A percentile compares a stretch with the other conserved stretches of the same genome.
phyloP scores from a whole-genome alignment of 2,329 filamentous ascomycete genomes.

The Microcyclosporella mali region DNA sequence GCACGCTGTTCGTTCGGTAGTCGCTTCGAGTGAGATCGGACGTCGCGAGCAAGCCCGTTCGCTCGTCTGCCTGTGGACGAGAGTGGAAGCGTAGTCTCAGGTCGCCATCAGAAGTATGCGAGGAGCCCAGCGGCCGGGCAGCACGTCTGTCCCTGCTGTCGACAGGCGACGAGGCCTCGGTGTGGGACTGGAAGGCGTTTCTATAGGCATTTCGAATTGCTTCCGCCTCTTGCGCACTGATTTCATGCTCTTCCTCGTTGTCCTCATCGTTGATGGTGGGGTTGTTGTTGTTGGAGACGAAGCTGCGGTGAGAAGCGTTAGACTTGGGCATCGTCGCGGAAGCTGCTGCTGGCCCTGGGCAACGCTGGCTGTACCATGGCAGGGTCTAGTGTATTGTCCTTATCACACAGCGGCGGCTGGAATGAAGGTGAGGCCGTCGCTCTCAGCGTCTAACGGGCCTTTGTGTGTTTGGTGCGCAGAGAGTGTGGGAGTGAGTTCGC shows the following conservation, averaged over 20 bases:
- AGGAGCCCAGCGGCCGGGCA: slow-evolving; percentile 2
- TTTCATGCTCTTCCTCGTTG: slow-evolving; percentile 28
- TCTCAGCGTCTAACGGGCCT: too few species aligned
- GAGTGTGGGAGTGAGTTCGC: too few species aligned
- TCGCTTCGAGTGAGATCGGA: slow-evolving; percentile 25
- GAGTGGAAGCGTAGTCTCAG: slow-evolving; percentile 27
- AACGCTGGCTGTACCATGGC: slow-evolving; percentile 1
- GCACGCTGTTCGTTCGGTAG: slow-evolving; percentile 21
- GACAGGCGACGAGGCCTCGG: slow-evolving; percentile 27
- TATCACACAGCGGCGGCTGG: too few species aligned
- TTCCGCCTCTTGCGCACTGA: slow-evolving; percentile 27
- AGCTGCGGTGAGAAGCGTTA: slow-evolving; percentile 24
- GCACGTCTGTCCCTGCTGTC: slow-evolving; percentile 15
- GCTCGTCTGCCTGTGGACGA: slow-evolving; percentile 36
- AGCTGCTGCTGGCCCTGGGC: background rate
- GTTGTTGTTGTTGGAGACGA: slow-evolving; percentile 29
- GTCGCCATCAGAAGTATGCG: slow-evolving; percentile 30
- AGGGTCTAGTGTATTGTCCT: background rate
- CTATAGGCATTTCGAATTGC: slow-evolving; percentile 31
- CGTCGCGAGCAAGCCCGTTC: slow-evolving; percentile 41
- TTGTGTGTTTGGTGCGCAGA: too few species aligned
- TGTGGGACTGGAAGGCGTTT: slow-evolving; percentile 23
- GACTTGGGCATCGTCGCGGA: slow-evolving; percentile 30
- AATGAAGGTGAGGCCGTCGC: background rate
- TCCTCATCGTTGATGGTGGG: slow-evolving; percentile 26